Percentiles rank a stretch among this genome's conserved stretches.
These are phyloP conservation scores for Canavalia gladiata DNA, from an alignment of 306 rosid species.

Conservation along the genomic window DNA sequence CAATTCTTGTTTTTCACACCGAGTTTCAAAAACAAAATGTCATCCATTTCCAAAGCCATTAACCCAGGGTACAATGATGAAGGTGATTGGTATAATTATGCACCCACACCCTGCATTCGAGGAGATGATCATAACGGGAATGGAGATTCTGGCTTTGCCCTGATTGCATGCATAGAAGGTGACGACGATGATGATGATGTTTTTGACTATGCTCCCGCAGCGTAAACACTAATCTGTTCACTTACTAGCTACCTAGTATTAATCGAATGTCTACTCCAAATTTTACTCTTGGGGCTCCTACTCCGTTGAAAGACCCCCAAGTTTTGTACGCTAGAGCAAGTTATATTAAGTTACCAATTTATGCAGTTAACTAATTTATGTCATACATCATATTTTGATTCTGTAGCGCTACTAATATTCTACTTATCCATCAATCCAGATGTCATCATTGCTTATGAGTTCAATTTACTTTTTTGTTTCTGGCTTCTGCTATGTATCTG, in stretches of 20 bases:
- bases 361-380: not conserved
- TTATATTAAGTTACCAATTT: not conserved
- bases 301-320: not conserved
- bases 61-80: not conserved
- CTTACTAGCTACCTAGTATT: not conserved
- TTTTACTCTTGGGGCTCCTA: too few relatives aligned
- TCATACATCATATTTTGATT: not conserved
- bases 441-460: not conserved
- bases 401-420: not conserved
- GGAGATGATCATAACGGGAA: constrained; percentile 36
- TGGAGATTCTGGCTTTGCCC: constrained; percentile 46
- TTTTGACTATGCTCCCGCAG: constrained; percentile 56
- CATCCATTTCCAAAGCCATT: not conserved
- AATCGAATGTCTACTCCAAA: not conserved
- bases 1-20: not conserved
- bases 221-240: not conserved
- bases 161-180: constrained; percentile 43
- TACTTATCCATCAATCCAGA: not conserved
- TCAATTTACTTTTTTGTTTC: too few relatives aligned
- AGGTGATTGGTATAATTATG: not conserved
- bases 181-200: constrained; percentile 51
- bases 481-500: too few relatives aligned
- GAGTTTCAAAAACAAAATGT: not conserved
- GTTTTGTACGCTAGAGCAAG: not conserved
- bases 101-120: not conserved